Evolutionary conservation across 2,329 filamentous ascomycete species (phyloP), one percentile per base, ranked within the genome.

Genomic region (Diaporthe batatas): DNA sequence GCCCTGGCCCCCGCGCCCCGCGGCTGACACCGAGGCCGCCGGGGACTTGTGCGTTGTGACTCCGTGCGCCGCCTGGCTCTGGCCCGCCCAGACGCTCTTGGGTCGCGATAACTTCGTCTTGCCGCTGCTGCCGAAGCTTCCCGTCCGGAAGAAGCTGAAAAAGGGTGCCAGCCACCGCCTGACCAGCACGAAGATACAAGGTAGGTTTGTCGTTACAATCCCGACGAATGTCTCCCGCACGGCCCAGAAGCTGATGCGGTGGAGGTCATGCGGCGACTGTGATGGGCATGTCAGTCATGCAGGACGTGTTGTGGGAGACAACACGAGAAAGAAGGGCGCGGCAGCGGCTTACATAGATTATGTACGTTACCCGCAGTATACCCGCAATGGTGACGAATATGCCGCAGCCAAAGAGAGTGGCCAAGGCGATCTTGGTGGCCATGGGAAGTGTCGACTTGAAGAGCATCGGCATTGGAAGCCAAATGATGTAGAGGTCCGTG

Each of bases 401-500:
- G 10, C 84, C 83, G 0, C 80, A 80, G 0, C 82, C 79, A 25
- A 85, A 81, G 0, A 85, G 77, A 18, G 83, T 73, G 0, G 78
- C 83, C 2, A 81, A 79, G 0, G 80, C 82, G 18, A 80, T 75
- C 72, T 85, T 86, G 74, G 83, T 83, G 6, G 75, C 49, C 14
- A 78, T 76, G 11, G 77, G 80, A 75, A 85, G 78, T 10, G 75
- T 80, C 5, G 82, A 81, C 68, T 79, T 78, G 80, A 81, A 85
- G 1, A 84, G 79, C 79, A 90, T 87, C 1, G 89, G 88, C 6
- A 89, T 81, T 0, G 89, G 88, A 49, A 91, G 90, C 36, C 85
- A 84, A 71, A 91, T 86, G 11, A 91, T 82, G 75, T 91, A 91
- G 0, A 90, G 68, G 75, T 91, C 90, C 3, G 89, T 91, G 1